Base-by-base conservation (phyloP, 305 asterid genomes). In the Caryopteris hybrid region DNA sequence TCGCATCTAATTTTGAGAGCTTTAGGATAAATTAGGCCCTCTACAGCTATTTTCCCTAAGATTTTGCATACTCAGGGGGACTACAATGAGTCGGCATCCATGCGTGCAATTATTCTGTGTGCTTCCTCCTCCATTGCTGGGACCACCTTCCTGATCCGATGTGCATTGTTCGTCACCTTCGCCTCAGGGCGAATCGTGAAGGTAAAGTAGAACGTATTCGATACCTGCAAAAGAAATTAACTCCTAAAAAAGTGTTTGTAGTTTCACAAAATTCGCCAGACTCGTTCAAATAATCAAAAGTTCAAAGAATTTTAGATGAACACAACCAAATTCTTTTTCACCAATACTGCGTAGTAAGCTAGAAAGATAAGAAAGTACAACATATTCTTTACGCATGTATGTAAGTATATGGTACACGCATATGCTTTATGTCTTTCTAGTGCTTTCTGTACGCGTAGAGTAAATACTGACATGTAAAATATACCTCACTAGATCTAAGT, bases 41-140 rank as follows among this genome's bases (percentile, higher is more conserved):
- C n/a, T n/a, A n/a, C n/a, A n/a, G n/a, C n/a, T n/a, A n/a, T n/a
- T n/a, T n/a, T n/a, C n/a, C n/a, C n/a, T n/a, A 25, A 25, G 20
- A 38, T 41, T 55, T 64, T 1, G 39, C 55, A 64, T 43, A 20
- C 20, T 11, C 23, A 33, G 38, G 17, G 70, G 17, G 70, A 61
- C 65, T 78, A 75, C 73, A 78, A 54, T 0, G 85, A 72, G 81
- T 88, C 95, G 5, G 90, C 90, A 65, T 83, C 95, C 83, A 85
- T 80, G 62, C 91, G 96, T 31, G 84, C 92, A 46, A 87, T 64
- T 51, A 90, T 84, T 76, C 85, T 78, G 8, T 84, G 85, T 0
- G 97, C 94, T 75, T 93, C 96, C 82, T 93, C 98, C 82, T 88
- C 97, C 0, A 97, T 90, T 52, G 92, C 94, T 10, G 98, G 98